phyloP scores from a whole-genome alignment of 306 rosid species.

The Cicer yamashitae region DNA sequence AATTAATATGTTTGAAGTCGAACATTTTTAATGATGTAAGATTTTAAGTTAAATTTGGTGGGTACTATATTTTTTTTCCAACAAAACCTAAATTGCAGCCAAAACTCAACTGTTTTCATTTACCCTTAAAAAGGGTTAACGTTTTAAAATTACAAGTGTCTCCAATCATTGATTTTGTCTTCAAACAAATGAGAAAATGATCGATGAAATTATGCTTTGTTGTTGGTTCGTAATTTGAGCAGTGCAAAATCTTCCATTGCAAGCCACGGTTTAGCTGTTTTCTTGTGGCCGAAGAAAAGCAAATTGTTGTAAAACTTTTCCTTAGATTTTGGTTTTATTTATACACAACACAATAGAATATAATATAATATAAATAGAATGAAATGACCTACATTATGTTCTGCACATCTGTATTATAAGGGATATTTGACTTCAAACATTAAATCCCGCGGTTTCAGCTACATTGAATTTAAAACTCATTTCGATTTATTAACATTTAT shows the following conservation, averaged over 20 bases:
- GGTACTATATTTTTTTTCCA: background rate
- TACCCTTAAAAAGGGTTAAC: background rate
- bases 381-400: background rate
- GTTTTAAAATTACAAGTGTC: background rate
- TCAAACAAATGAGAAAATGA: background rate
- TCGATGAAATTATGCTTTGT: background rate
- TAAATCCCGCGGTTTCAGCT: constrained; percentile 39
- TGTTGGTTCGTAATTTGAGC: constrained; percentile 16
- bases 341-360: background rate
- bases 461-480: background rate
- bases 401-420: constrained; percentile 39
- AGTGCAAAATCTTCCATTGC: background rate
- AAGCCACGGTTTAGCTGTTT: constrained; percentile 49
- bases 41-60: background rate
- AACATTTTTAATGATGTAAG: too few species aligned
- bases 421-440: constrained; percentile 30
- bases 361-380: background rate
- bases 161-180: background rate
- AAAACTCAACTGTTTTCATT: background rate
- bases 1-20: too few species aligned
- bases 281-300: constrained; percentile 51
- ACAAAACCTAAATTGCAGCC: background rate
- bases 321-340: background rate
- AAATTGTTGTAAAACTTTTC: constrained; percentile 17
- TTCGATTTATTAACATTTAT: background rate